These are phyloP conservation scores for Cryptococcus wingfieldii DNA, from an alignment of 1,284 basidiomycete genomes.

Conservation along the genomic window DNA sequence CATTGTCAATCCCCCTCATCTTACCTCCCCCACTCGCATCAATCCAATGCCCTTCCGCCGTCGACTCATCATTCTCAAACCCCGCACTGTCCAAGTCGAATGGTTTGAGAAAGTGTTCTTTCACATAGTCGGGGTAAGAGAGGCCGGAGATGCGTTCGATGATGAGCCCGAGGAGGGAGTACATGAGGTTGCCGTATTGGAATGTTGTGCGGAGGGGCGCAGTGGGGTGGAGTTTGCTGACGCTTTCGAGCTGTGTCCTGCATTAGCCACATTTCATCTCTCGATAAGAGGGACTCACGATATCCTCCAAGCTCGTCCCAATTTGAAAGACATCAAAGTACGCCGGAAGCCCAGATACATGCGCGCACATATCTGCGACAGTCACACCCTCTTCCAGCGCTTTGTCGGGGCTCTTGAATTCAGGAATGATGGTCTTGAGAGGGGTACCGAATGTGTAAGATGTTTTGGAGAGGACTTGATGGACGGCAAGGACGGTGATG, in stretches of 20 bases:
- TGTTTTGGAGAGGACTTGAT: neutral
- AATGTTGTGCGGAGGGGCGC: neutral
- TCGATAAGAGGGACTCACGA: neutral
- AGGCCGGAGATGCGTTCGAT: constrained; percentile 1
- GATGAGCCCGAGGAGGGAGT: neutral
- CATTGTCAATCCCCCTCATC: constrained; percentile 7
- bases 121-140: neutral
- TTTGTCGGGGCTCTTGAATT: neutral
- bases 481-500: constrained; percentile 2
- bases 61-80: neutral
- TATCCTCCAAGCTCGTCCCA: neutral
- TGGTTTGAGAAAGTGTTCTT: neutral
- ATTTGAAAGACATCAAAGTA: neutral
- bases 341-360: constrained; percentile 2
- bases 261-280: too few species aligned
- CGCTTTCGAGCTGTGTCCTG: neutral
- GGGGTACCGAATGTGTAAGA: neutral
- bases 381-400: neutral
- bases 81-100: neutral
- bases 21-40: neutral
- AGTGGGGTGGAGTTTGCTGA: neutral
- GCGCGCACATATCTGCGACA: constrained; percentile 1
- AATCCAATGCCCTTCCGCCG: neutral
- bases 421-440: neutral
- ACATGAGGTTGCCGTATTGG: constrained; percentile 2